A percentile compares a stretch with the other conserved stretches of the same genome.
phyloP scores from a whole-genome alignment of 2,329 filamentous ascomycete species.

The Claviceps quebecensis region DNA sequence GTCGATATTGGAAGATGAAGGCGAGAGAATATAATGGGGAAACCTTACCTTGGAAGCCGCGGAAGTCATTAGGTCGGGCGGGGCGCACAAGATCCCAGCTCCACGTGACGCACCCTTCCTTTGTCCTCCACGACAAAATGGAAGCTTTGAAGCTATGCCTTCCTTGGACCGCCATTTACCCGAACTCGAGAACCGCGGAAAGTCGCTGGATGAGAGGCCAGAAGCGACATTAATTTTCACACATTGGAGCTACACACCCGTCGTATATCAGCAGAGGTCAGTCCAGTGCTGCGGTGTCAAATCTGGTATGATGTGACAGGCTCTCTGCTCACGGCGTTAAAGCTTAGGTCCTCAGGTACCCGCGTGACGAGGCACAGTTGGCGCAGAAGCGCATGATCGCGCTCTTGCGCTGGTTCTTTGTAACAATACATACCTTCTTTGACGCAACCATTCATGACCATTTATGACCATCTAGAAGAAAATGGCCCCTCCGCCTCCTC shows the following conservation, averaged over 20 bases:
- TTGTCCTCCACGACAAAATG: background rate
- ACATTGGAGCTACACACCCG: background rate
- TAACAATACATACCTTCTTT: background rate
- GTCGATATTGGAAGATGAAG: background rate
- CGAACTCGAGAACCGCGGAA: background rate
- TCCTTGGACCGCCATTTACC: background rate
- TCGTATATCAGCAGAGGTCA: background rate
- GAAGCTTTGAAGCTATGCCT: no score
- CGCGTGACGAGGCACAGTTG: background rate
- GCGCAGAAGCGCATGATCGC: background rate
- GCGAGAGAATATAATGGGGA: background rate
- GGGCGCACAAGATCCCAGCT: background rate
- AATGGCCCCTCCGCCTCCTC: constrained; percentile 20
- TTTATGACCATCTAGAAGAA: constrained; percentile 6
- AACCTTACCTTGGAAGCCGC: background rate
- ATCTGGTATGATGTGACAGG: background rate
- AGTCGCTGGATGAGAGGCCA: background rate
- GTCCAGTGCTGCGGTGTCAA: background rate
- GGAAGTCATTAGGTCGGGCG: background rate
- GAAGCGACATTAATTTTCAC: background rate
- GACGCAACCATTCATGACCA: background rate
- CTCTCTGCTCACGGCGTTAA: background rate
- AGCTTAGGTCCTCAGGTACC: background rate
- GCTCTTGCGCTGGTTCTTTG: background rate
- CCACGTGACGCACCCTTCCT: background rate